Evolutionary conservation across 805 yeast genomes (phyloP).

Genomic region (Candida taoyuanica): DNA sequence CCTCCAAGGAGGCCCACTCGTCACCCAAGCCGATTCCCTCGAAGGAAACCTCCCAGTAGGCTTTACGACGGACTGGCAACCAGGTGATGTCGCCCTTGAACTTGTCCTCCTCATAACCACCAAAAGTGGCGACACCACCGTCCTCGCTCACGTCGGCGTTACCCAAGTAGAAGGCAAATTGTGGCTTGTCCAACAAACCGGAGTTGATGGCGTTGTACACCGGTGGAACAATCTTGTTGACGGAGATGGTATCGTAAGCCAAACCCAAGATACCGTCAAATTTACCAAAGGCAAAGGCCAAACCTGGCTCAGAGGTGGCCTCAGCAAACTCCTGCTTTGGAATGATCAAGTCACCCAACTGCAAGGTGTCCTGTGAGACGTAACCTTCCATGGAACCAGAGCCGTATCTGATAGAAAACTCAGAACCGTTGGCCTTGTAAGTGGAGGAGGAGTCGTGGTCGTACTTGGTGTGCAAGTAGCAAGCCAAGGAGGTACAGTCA

Average conservation of each 20-base stretch:
- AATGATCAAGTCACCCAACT: conserved; percentile 79
- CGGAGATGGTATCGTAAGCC: conserved; percentile 89
- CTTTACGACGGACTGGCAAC: conserved; percentile 98
- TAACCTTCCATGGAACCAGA: conserved; percentile 91
- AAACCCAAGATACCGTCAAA: conserved; percentile 97
- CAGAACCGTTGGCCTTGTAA: conserved; percentile 82
- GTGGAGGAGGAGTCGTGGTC: conserved; percentile 79
- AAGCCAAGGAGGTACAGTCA: conserved; percentile 90
- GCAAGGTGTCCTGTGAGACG: conserved; percentile 79
- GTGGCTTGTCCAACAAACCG: conserved; percentile 78
- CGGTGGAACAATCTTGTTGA: conserved; percentile 88
- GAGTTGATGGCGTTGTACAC: conserved; percentile 80
- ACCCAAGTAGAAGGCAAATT: conserved; percentile 89
- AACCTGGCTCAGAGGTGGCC: conserved; percentile 95
- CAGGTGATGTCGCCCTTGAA: conserved; percentile 83
- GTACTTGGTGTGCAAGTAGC: conserved; percentile 89
- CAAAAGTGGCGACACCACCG: conserved; percentile 93
- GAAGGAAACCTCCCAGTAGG: conserved; percentile 97
- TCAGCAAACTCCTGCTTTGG: conserved; percentile 94
- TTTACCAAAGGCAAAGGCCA: conserved; percentile 97
- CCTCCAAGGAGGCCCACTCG: conserved; percentile 77
- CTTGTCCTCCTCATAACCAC: conserved; percentile 80
- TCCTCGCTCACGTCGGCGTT: conserved; percentile 60
- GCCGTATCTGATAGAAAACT: conserved; percentile 85
- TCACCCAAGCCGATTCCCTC: conserved; percentile 89